Evolutionary conservation across 345 rosid genomes (phyloP).

Genomic region (Citrus medica): DNA sequence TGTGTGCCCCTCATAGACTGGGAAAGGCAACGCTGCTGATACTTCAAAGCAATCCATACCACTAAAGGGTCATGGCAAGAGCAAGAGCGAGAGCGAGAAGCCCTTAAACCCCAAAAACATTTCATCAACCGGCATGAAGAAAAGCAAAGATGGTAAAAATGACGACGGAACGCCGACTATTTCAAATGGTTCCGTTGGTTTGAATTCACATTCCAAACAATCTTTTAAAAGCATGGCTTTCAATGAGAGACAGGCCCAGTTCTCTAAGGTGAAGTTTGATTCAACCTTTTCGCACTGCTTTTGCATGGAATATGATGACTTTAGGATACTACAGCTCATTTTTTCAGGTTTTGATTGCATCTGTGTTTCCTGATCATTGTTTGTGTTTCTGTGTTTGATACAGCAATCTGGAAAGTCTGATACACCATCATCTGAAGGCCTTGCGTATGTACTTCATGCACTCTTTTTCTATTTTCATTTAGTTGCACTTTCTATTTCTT

Average conservation of each 20-base stretch:
- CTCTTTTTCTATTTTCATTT: not conserved
- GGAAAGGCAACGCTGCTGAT: constrained; percentile 33
- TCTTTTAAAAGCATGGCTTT: constrained; percentile 49
- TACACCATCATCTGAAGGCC: constrained; percentile 39
- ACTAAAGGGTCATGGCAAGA: constrained; percentile 44
- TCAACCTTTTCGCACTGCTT: not conserved
- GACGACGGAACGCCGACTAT: constrained; percentile 25
- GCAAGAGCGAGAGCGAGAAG: constrained; percentile 53
- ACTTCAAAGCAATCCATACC: constrained; percentile 31
- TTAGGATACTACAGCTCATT: not conserved
- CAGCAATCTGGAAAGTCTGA: constrained; percentile 62
- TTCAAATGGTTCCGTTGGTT: constrained; percentile 55
- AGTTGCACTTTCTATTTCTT: not conserved
- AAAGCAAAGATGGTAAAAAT: constrained; percentile 41
- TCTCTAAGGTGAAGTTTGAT: constrained; percentile 41
- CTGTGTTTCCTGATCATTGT: constrained; percentile 25
- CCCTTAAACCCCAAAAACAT: constrained; percentile 32
- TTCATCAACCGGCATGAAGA: constrained; percentile 42
- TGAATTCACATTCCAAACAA: constrained; percentile 36
- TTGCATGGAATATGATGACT: not conserved
- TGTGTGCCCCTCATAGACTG: constrained; percentile 34
- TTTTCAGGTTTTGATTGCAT: constrained; percentile 1
- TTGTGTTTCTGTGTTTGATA: constrained; percentile 23
- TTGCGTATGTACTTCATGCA: constrained; percentile 47
- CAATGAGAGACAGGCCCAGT: constrained; percentile 43